Percentiles rank a stretch among this genome's conserved stretches.
phyloP scores from a whole-genome alignment of 345 rosid genomes.

The Raphanus sativus region DNA sequence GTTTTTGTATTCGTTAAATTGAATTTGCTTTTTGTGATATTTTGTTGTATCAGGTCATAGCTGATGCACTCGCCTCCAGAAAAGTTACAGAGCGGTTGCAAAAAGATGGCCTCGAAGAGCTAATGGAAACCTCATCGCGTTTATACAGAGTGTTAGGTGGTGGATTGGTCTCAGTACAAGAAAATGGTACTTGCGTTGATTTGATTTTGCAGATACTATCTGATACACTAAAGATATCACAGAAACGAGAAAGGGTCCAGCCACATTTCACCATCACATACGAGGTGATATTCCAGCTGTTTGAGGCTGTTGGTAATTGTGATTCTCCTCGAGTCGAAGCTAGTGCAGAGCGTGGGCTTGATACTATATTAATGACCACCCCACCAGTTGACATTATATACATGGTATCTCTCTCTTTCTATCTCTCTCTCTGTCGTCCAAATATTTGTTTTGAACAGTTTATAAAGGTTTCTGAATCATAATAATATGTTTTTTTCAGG shows the following conservation, averaged over 20 bases:
- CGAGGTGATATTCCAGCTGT: constrained; percentile 61
- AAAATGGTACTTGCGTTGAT: constrained; percentile 41
- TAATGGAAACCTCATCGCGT: constrained; percentile 61
- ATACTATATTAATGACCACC: constrained; percentile 60
- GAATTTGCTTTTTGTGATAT: constrained; percentile 11
- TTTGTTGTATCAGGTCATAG: constrained; percentile 50
- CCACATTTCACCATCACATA: constrained; percentile 68
- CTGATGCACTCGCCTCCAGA: constrained; percentile 48
- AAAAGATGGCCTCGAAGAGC: constrained; percentile 67
- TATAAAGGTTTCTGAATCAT: not conserved
- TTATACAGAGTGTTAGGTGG: constrained; percentile 55
- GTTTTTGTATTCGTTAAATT: not conserved
- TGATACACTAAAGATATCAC: constrained; percentile 63
- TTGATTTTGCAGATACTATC: constrained; percentile 52
- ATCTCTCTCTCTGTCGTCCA: constrained; percentile 18
- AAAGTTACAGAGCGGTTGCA: constrained; percentile 69
- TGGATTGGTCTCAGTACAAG: constrained; percentile 45
- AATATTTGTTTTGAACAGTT: too few species aligned
- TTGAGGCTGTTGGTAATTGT: constrained; percentile 44
- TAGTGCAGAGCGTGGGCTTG: constrained; percentile 59
- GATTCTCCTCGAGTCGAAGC: constrained; percentile 33
- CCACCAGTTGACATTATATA: constrained; percentile 60
- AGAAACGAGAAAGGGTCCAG: constrained; percentile 62
- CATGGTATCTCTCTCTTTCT: too few species aligned
- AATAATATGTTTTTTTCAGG: constrained; percentile 41